phyloP scores from a whole-genome alignment of 208 protist genomes.

The Trypanosoma brucei region DNA sequence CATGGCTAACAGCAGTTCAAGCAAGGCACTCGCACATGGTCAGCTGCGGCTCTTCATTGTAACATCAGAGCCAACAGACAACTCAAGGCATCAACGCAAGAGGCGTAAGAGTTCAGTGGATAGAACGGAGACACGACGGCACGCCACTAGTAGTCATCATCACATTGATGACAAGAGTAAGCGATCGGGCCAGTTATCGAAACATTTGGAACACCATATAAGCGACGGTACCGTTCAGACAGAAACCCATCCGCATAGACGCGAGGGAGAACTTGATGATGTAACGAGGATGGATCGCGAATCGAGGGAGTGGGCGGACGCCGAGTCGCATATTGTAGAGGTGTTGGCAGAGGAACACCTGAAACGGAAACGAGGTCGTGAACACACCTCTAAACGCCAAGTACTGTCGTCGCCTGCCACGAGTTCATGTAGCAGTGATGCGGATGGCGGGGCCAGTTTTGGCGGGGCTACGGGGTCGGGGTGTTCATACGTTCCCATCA shows the following conservation, averaged over 20 bases:
- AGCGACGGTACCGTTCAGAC: too few relatives aligned
- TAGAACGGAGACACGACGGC: too few relatives aligned
- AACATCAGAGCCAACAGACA: conserved; percentile 42
- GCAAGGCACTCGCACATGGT: conserved; percentile 53
- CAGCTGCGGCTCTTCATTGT: conserved; percentile 69
- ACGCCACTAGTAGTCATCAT: too few relatives aligned
- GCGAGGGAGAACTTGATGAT: too few relatives aligned
- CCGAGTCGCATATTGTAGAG: not conserved
- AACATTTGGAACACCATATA: not conserved
- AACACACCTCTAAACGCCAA: not conserved
- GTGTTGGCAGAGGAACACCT: not conserved
- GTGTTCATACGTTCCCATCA: not conserved
- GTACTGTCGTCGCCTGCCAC: not conserved
- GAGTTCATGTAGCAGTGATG: not conserved
- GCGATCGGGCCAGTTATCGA: not conserved
- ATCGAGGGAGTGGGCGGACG: not conserved
- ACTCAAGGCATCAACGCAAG: conserved; percentile 35
- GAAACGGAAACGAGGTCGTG: not conserved
- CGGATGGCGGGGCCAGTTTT: not conserved
- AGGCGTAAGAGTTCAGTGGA: conserved; percentile 6
- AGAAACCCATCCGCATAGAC: too few relatives aligned
- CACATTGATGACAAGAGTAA: conserved; percentile 1
- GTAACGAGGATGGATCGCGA: too few relatives aligned
- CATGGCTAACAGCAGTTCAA: conserved; percentile 71
- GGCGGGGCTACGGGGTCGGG: not conserved